Percentiles rank a stretch among this genome's conserved stretches.
Conservation (phyloP, 2,329 filamentous ascomycete species). For the Diplodia sapinea region DNA sequence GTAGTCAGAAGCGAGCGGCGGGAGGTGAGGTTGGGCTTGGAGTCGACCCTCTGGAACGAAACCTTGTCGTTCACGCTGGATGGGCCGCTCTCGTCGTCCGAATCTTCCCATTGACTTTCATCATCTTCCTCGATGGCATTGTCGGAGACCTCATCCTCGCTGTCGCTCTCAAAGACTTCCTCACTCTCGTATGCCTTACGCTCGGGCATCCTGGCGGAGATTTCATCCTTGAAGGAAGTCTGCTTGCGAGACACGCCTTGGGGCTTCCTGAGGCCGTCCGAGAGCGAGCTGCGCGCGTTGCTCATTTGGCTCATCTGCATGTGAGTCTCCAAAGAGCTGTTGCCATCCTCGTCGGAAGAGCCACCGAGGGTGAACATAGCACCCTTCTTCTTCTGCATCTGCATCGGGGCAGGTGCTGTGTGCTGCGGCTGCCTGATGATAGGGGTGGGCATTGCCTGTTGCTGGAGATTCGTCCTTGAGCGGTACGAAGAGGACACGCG, state of each 20-base stretch:
- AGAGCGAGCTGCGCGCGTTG: conserved; percentile 60
- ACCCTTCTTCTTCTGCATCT: conserved; percentile 65
- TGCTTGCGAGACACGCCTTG: conserved; percentile 67
- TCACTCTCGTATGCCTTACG: conserved; percentile 61
- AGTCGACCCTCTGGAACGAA: conserved; percentile 90
- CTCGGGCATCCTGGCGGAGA: conserved; percentile 70
- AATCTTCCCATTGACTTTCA: conserved; percentile 61
- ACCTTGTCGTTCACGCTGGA: conserved; percentile 80
- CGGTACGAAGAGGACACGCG: conserved; percentile 72
- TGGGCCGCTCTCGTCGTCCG: conserved; percentile 77
- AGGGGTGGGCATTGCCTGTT: conserved; percentile 58
- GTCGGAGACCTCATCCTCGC: conserved; percentile 56
- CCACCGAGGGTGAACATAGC: conserved; percentile 76
- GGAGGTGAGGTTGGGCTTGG: conserved; percentile 81
- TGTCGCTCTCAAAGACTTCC: conserved; percentile 64
- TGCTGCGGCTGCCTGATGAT: conserved; percentile 61
- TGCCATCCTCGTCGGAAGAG: conserved; percentile 84
- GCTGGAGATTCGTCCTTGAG: conserved; percentile 62
- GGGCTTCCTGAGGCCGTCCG: conserved; percentile 59
- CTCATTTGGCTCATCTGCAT: conserved; percentile 66
- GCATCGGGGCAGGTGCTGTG: conserved; percentile 40
- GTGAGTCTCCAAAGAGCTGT: conserved; percentile 72
- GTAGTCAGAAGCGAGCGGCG: conserved; percentile 88
- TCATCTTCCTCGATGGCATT: conserved; percentile 67
- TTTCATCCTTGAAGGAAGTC: conserved; percentile 79